phyloP scores from a whole-genome alignment of 2,329 filamentous ascomycete genomes.

The Ophiostoma novo-ulmi region DNA sequence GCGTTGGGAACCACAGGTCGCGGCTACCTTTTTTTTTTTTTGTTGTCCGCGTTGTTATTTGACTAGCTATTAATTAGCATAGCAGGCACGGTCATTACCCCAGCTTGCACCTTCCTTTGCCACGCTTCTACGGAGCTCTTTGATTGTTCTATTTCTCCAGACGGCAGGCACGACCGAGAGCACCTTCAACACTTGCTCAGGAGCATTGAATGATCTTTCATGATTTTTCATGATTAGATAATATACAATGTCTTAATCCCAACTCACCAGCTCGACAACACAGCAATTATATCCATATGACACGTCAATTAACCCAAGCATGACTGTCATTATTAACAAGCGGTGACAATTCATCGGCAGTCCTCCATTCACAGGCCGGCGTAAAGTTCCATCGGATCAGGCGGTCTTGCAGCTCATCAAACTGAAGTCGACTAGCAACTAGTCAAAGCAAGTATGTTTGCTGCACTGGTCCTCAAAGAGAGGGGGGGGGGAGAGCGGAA shows the following conservation, averaged over 20 bases:
- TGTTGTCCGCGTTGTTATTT: constrained; percentile 9
- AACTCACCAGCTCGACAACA: background rate
- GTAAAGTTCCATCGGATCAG: background rate
- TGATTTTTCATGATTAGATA: background rate
- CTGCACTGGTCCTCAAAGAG: background rate
- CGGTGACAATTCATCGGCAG: background rate
- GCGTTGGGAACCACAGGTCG: background rate
- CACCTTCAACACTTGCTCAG: background rate
- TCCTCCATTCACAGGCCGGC: background rate
- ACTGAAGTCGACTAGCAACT: background rate
- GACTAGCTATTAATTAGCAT: background rate
- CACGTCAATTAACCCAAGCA: background rate
- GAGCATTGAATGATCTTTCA: background rate
- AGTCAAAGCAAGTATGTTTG: background rate
- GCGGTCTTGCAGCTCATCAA: constrained; percentile 9
- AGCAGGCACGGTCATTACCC: background rate
- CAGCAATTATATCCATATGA: background rate
- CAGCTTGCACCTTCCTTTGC: background rate
- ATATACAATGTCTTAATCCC: background rate
- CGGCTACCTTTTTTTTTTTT: background rate
- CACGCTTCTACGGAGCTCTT: background rate
- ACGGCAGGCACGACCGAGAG: background rate
- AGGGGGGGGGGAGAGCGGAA: background rate
- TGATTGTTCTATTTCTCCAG: background rate
- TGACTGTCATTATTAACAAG: background rate